Base-by-base conservation (phyloP, 176 grass and related monocot species). In the Ensete ventricosum region DNA sequence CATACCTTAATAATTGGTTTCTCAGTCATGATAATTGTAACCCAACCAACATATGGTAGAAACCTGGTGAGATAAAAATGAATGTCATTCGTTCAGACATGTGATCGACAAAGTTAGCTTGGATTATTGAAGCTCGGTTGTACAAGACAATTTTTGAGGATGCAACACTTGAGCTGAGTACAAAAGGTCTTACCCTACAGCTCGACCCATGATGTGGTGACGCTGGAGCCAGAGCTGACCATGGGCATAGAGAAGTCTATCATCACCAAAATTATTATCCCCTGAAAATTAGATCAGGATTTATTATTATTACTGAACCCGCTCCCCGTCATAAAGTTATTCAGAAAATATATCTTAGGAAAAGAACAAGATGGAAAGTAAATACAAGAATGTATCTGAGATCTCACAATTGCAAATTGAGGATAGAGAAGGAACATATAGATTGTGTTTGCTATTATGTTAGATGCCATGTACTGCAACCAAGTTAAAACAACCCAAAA, bases 171-270 rank as follows among this genome's bases (percentile, higher is more conserved):
- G 67, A 67, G 26, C 17, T 49, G 29, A 78, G 59, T 24, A 78
- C 52, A 25, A 29, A 65, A 8, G 25, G 8, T 49, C 86, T 81
- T 20, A 96, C 88, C 92, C 92, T 73, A 87, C 88, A 66, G 92
- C 92, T 12, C 92, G 77, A 1, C 92, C 92, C 86, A 91, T 96
- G 73, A 91, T 89, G 74, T 89, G 92, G 72, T 89, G 86, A 51
- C 85, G 84, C 53, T 96, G 88, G 76, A 96, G 92, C 92, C 92
- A 91, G 82, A 96, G 86, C 81, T 96, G 92, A 57, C 89, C 92
- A 1, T 91, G 92, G 65, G 89, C 84, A 78, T 96, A 89, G 17
- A 92, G 81, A 73, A 91, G 80, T 53, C 86, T 86, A 69, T 96
- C 89, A 80, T 96, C 89, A 1, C 80, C 92, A 80, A 87, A 83